These are phyloP conservation scores for Russula foetens DNA, from an alignment of 768 basidiomycete species.

Conservation along the genomic window DNA sequence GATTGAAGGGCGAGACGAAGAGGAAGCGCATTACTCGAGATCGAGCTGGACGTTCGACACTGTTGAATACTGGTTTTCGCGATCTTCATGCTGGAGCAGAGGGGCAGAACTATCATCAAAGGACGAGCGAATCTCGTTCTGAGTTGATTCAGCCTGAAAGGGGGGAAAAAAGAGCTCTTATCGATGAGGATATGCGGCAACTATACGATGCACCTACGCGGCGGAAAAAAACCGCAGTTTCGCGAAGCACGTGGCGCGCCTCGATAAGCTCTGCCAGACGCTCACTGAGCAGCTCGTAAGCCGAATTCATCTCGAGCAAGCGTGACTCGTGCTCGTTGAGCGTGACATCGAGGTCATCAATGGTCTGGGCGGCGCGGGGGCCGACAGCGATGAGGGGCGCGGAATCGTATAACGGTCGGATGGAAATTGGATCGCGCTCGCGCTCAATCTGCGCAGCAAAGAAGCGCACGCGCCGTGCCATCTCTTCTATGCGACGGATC, in stretches of 20 bases:
- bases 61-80: conserved; percentile 50
- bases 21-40: conserved; percentile 58
- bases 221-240: conserved; percentile 95
- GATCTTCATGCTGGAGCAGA: conserved; percentile 85
- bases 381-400: conserved; percentile 83
- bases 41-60: conserved; percentile 58
- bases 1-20: background rate
- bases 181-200: background rate
- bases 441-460: conserved; percentile 80
- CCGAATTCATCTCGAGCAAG: conserved; percentile 84
- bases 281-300: conserved; percentile 82
- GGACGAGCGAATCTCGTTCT: conserved; percentile 74
- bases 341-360: conserved; percentile 88
- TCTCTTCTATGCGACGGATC: conserved; percentile 91
- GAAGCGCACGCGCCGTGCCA: conserved; percentile 90
- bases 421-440: conserved; percentile 72
- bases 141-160: conserved; percentile 65
- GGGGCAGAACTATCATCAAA: conserved; percentile 91
- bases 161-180: background rate
- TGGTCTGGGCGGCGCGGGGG: conserved; percentile 85
- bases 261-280: conserved; percentile 83
- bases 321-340: conserved; percentile 81
- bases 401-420: conserved; percentile 82
- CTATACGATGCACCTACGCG: conserved; percentile 39
- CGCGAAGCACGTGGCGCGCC: conserved; percentile 87